Base-by-base conservation (phyloP, 2,329 filamentous ascomycete species). In the Diaporthe vaccinii region DNA sequence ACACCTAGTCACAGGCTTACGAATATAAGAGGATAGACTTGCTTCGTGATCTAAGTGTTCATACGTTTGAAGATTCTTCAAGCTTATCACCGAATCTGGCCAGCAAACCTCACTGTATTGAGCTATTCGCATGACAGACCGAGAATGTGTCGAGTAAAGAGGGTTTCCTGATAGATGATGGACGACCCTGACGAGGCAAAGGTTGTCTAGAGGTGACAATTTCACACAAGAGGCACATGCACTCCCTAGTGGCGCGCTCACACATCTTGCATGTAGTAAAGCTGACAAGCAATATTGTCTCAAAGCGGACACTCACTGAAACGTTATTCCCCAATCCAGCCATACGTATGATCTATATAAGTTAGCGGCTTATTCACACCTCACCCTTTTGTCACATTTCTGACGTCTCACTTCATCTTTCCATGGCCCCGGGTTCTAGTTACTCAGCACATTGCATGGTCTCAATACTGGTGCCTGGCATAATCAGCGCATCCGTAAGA, bases 371-470 rank as follows among this genome's bases (percentile, higher is more conserved):
- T 68, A 53, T 53, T 68, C 46, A 53, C 22, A 51, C 22, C 14
- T 53, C 14, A 4, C 10, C 22, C 44, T 39, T 49, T 4, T 7
- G 31, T 41, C 6, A n/a, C 14, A 53, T 25, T 39, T 53, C 31
- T 68, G 65, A 39, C 46, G 36, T 53, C 46, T 68, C 65, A 68
- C 34, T 68, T 53, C 65, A 20, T 28, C 46, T 39, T 68, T 34
- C 12, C 65, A n/a, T n/a, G 34, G 15, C 14, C 22, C 22, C 25
- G 41, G 65, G 65, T 12, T 39, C 34, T 25, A 28, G 5, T 68
- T 53, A 68, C 65, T 68, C 65, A 68, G 65, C 65, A 68, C 22
- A 22, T 68, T 53, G 34, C 65, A 68, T 39, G 31, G 28, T 31
- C 65, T 68, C 15, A 28, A 28, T 28, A 39, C 31, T 25, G 44